phyloP scores from a whole-genome alignment of 163 green algal genomes.

The Chlorella variabilis region DNA sequence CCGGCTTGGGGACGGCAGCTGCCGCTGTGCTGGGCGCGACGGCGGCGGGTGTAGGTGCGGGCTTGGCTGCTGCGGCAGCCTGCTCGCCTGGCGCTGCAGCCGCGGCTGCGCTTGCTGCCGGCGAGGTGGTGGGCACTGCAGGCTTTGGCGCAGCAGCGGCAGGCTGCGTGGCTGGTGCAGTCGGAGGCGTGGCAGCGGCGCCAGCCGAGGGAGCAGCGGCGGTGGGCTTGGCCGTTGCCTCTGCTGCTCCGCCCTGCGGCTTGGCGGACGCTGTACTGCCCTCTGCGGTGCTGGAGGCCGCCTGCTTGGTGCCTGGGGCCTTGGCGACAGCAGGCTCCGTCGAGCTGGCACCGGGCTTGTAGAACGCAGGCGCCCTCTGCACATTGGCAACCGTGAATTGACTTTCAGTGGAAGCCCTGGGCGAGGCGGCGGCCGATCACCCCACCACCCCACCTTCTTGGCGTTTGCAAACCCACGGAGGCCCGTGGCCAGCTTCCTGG shows the following conservation, averaged over 20 bases:
- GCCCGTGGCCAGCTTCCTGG: neutral
- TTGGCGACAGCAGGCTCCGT: neutral
- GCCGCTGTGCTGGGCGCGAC: conserved; percentile 6
- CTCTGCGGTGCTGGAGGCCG: neutral
- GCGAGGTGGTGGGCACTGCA: neutral
- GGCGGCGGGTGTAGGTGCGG: neutral
- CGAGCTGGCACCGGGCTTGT: conserved; percentile 13
- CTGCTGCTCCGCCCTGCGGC: neutral
- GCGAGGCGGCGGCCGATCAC: too few relatives aligned
- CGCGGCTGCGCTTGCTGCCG: neutral
- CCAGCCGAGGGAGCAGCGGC: neutral
- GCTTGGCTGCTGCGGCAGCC: neutral
- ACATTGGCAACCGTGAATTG: neutral
- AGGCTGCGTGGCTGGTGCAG: neutral
- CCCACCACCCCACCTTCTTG: conserved; percentile 15
- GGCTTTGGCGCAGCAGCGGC: conserved; percentile 6
- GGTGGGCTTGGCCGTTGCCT: neutral
- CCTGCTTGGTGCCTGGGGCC: neutral
- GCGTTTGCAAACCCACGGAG: neutral
- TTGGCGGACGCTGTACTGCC: neutral
- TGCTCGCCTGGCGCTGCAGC: neutral
- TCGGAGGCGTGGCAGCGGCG: neutral
- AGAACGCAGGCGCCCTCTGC: conserved; percentile 28
- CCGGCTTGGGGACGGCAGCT: neutral
- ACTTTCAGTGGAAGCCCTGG: too few relatives aligned